phyloP scores from a whole-genome alignment of 2,329 filamentous ascomycete genomes.

The Aotearoamyces nothofagi region DNA sequence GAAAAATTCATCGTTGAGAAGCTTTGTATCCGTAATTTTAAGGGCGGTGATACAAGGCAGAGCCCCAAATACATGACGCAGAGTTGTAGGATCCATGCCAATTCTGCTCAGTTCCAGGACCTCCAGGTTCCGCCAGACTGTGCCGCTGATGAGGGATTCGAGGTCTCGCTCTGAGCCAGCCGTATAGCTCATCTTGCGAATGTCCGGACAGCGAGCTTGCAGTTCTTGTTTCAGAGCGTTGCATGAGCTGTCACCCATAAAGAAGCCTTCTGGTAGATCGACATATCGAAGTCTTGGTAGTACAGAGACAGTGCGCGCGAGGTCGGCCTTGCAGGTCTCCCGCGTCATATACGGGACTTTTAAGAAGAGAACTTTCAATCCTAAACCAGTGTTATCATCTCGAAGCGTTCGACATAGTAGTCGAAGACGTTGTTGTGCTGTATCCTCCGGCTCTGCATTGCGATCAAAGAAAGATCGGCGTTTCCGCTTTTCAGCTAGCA shows the following conservation, averaged over 20 bases:
- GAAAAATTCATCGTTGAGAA: constrained; percentile 68
- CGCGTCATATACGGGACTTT: constrained; percentile 93
- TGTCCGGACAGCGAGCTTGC: constrained; percentile 65
- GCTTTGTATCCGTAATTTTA: constrained; percentile 53
- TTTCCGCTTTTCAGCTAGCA: constrained; percentile 66
- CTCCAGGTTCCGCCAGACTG: constrained; percentile 55
- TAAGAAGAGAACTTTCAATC: constrained; percentile 57
- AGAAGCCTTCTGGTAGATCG: constrained; percentile 81
- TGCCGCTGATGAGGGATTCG: constrained; percentile 48
- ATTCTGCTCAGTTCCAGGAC: constrained; percentile 56
- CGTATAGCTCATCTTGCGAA: constrained; percentile 81
- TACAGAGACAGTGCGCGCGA: constrained; percentile 74
- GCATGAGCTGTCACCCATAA: constrained; percentile 62
- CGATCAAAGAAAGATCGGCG: constrained; percentile 57
- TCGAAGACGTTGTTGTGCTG: constrained; percentile 58
- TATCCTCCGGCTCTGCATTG: constrained; percentile 69
- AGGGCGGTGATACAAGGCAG: constrained; percentile 57
- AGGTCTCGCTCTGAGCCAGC: constrained; percentile 66
- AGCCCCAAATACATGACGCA: constrained; percentile 56
- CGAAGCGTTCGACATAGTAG: constrained; percentile 72
- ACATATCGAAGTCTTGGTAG: constrained; percentile 77
- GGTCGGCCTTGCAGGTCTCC: constrained; percentile 64
- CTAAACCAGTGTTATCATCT: constrained; percentile 52
- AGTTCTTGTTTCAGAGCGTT: constrained; percentile 68
- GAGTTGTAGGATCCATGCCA: constrained; percentile 51